phyloP scores from a whole-genome alignment of 2,329 filamentous ascomycete genomes.

The Fusarium chlamydosporum region DNA sequence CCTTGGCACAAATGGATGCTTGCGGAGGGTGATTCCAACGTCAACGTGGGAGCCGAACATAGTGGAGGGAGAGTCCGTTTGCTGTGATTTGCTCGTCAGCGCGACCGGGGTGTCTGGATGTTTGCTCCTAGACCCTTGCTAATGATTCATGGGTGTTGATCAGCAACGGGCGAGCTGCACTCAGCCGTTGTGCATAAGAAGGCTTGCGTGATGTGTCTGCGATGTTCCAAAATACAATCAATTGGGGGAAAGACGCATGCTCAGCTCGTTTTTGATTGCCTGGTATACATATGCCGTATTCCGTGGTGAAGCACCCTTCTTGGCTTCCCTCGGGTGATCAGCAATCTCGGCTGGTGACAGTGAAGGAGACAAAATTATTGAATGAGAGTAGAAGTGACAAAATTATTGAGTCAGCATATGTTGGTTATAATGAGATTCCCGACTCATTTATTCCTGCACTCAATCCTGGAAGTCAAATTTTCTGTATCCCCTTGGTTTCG shows the following conservation, averaged over 20 bases:
- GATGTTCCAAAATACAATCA: slow-evolving; percentile 3
- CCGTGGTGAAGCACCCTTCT: slow-evolving; percentile 6
- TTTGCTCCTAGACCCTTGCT: slow-evolving; percentile 32
- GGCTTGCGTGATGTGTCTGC: slow-evolving; percentile 17
- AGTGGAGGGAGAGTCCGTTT: neutral
- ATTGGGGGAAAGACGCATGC: slow-evolving; percentile 3
- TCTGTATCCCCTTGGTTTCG: neutral
- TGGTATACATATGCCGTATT: slow-evolving; percentile 2
- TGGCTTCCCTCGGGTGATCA: neutral
- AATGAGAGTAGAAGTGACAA: neutral
- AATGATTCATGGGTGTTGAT: slow-evolving; percentile 36
- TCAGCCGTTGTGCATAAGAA: slow-evolving; percentile 17
- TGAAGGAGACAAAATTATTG: neutral
- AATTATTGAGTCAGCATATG: neutral
- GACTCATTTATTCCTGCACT: neutral
- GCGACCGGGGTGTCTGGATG: slow-evolving; percentile 22
- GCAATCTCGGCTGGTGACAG: neutral
- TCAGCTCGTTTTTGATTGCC: slow-evolving; percentile 3
- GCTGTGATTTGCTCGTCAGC: slow-evolving; percentile 19
- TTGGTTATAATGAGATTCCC: neutral
- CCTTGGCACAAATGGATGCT: slow-evolving; percentile 19
- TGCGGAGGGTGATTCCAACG: slow-evolving; percentile 22
- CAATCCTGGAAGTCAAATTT: neutral
- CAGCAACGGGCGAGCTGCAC: slow-evolving; percentile 31
- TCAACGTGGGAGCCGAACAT: slow-evolving; percentile 3